Base-by-base conservation (phyloP, 2,329 filamentous ascomycete species). In the Mollisia scopiformis region DNA sequence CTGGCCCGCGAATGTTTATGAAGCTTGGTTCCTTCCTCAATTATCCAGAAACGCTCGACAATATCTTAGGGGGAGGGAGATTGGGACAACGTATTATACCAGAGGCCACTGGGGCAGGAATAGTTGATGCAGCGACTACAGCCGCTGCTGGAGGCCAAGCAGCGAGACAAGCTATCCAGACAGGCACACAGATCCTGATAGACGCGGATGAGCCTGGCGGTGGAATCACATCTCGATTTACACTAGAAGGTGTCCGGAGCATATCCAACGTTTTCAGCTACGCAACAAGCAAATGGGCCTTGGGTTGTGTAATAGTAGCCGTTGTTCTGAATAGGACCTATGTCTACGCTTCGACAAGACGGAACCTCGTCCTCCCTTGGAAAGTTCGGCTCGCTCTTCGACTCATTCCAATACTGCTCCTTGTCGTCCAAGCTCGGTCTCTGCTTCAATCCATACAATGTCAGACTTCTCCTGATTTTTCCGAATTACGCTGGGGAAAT, bases 181-280 rank as follows among this genome's bases (percentile, higher is more conserved):
- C 65, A 1, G 65, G 65, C 25, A 58, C 67, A 21, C 69, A 69
- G 43, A 68, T 68, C 54, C 59, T 73, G 30, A 55, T 77, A n/a
- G 74, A 77, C 25, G 72, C 76, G 30, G 76, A 78, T 39, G 75
- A 78, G 51, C 77, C 80, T 59, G 74, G 76, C 25, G 59, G 58
- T 13, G 74, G 76, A 28, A 63, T 80, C 59, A 72, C 76, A 58
- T 80, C 82, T 6, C 78, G 79, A 31, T 79, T 88, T 63, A 82
- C 84, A 6, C 74, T 86, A 65, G 86, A 88, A 67, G 78, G 84
- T 25, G 79, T 82, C 1, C 86, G 88, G 72, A 92, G 90, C 46
- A 81, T 97, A 46, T 91, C 92, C 47, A 93, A 91, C 63, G 87
- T 98, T 61, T 93, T 98, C 76, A 90, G 88, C 69, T 99, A 98